phyloP scores from a whole-genome alignment of 176 grass and related monocot genomes.

The bread wheat (Triticum aestivum) region IWGSC_CS_RefSeq_v2.1 NC_057801.1:733401604-733402103 shows the following conservation, averaged over 20 bases:
- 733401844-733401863: constrained; percentile 28
- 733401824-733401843: constrained; percentile 41
- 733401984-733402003: constrained; percentile 91
- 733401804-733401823: constrained; percentile 69
- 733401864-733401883: background rate
- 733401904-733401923: constrained; percentile 60
- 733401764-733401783: background rate
- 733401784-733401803: constrained; percentile 66
- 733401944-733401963: constrained; percentile 95
- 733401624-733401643: no score
- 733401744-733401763: background rate
- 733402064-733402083: constrained; percentile 5
- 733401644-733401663: background rate
- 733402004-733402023: constrained; percentile 90
- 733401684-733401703: constrained; percentile 21
- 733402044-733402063: constrained; percentile 96
- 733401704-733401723: constrained; percentile 28
- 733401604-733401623: no score
- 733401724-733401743: background rate
- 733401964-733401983: constrained; percentile 89
- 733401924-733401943: constrained; percentile 97
- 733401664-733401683: background rate
- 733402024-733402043: constrained; percentile 95
- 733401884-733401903: constrained; percentile 14
- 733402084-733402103: background rate